phyloP scores from a whole-genome alignment of 192 early-diverging fungal genomes.

The Umbelopsis ramanniana region DNA sequence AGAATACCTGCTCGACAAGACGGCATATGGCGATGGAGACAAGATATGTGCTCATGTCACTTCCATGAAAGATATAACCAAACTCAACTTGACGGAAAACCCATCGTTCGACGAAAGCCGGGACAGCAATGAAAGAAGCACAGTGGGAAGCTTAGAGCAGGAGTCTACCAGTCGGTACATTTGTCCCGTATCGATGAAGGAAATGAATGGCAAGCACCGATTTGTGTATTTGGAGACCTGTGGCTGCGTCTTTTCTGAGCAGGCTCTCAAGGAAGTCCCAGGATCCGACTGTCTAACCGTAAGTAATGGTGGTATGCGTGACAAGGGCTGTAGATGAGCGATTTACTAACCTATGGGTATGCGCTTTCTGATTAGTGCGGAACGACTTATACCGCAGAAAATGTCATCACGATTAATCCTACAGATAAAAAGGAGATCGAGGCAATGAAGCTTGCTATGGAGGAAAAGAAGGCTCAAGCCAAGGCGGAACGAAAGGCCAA shows the following conservation, averaged over 20 bases:
- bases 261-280: slow-evolving; percentile 75
- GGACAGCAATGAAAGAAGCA: slow-evolving; percentile 38
- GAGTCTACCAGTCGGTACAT: slow-evolving; percentile 60
- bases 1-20: slow-evolving; percentile 72
- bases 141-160: slow-evolving; percentile 57
- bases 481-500: slow-evolving; percentile 55
- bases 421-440: slow-evolving; percentile 61
- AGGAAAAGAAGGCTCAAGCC: slow-evolving; percentile 50
- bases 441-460: slow-evolving; percentile 57
- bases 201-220: slow-evolving; percentile 84
- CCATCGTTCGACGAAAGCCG: slow-evolving; percentile 56
- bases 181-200: slow-evolving; percentile 82
- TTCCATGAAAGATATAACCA: slow-evolving; percentile 72
- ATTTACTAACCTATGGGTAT: neutral
- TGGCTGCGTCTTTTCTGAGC: slow-evolving; percentile 81
- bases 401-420: slow-evolving; percentile 77
- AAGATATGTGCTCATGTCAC: slow-evolving; percentile 73
- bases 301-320: too few species aligned
- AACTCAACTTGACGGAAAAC: slow-evolving; percentile 69
- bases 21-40: slow-evolving; percentile 79
- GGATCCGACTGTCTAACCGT: slow-evolving; percentile 65
- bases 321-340: too few species aligned
- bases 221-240: slow-evolving; percentile 69
- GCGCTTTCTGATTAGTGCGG: slow-evolving; percentile 54
- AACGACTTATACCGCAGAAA: slow-evolving; percentile 56